phyloP scores from a whole-genome alignment of 148 eudicot genomes.

The Rhododendron ovatum region DNA sequence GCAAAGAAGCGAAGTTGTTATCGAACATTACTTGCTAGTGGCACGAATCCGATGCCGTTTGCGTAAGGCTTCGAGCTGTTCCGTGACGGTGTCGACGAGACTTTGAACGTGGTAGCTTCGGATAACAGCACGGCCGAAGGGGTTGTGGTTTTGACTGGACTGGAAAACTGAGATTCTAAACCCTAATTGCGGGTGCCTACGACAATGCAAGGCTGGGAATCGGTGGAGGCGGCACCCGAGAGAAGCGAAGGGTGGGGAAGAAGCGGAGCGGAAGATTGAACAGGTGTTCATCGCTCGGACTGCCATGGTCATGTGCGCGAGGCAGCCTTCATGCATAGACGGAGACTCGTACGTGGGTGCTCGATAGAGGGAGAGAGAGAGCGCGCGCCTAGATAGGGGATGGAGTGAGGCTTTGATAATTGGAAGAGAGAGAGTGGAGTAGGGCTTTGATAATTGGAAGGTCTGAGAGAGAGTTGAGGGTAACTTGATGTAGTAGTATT shows the following conservation, averaged over 20 bases:
- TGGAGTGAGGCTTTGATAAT: no score
- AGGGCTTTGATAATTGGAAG: no score
- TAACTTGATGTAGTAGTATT: no score
- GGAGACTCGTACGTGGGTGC: not conserved
- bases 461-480: no score
- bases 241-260: conserved; percentile 29
- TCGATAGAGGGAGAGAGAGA: not conserved
- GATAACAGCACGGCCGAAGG: not conserved
- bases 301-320: conserved; percentile 26
- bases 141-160: not conserved
- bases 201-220: not conserved
- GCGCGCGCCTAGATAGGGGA: not conserved
- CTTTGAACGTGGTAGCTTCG: conserved; percentile 34
- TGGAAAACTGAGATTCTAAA: conserved; percentile 11
- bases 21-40: conserved; percentile 36
- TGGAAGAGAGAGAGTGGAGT: no score
- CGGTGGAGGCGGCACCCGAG: conserved; percentile 22
- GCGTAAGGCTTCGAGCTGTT: conserved; percentile 39
- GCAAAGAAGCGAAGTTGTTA: not conserved
- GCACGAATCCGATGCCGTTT: conserved; percentile 25
- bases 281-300: conserved; percentile 45
- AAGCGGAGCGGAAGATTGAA: conserved; percentile 37
- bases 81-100: conserved; percentile 41
- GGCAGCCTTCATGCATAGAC: not conserved
- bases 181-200: conserved; percentile 9